Base-by-base conservation (phyloP, 257 asterid genomes). In the Solanum sparsipilum region DNA sequence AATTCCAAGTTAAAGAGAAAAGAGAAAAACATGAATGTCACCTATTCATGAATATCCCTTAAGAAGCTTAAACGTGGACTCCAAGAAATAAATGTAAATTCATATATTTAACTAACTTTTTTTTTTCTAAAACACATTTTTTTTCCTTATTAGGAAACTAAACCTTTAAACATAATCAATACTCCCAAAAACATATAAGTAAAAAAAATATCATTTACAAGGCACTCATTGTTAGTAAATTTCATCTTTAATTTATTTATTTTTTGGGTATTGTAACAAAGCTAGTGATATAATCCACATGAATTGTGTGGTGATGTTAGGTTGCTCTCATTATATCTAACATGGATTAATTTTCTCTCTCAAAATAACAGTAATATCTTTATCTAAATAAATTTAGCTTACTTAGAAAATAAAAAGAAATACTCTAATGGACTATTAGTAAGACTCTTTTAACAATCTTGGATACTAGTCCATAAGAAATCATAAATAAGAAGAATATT, bases 31-130 rank as follows among this genome's bases (percentile, higher is more conserved):
- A 70, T 56, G 65, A 56, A 31, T 70, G 38, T 29, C 38, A 70
- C 38, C 21, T 4, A 71, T 71, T 71, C 79, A 31, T 70, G 12
- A 70, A 18, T 32, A 72, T 32, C 79, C 83, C 52, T 10, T 56
- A 84, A 58, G 88, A 75, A 29, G 63, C 21, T 48, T 39, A 84
- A 82, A 73, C 67, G 84, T 72, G 63, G 15, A 85, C 88, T 87
- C 78, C 86, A 85, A 88, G 89, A 83, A 86, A 90, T 16, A 63
- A 52, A 48, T 46, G 6, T 81, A 46, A 46, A 18, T 81, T 81
- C 68, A 81, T 36, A 56, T 9, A 9, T 46, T 82, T 82, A 48
- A 82, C 6, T 9, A 41, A 78, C 60, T 21, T 13, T 29, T 68
- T 27, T 65, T 5, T 20, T 27, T 27, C 74, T 68, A 31, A 56